Base-by-base conservation (phyloP, 2,329 filamentous ascomycete genomes). In the Cordyceps militaris region DNA sequence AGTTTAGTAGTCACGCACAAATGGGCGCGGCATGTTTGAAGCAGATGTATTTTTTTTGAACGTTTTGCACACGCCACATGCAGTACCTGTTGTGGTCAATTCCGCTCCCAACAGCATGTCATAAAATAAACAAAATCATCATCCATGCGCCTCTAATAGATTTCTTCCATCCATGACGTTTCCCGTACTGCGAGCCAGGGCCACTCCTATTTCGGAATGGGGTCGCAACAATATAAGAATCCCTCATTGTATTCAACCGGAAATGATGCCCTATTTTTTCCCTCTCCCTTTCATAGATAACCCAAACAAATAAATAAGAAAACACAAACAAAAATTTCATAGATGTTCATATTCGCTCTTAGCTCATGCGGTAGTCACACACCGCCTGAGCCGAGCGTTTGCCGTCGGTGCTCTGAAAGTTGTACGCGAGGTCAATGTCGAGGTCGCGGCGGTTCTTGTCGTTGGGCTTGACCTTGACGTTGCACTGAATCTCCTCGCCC, bases 391-490 rank as follows among this genome's bases (percentile, higher is more conserved):
- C 83, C 60, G 78, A 75, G 64, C 94, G 84, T 62, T 80, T 87
- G 32, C 76, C 73, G 70, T 97, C 92, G 26, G 84, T 75, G 3
- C 91, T 89, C 67, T 90, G 82, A 54, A 97, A 82, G 68, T 84
- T 80, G 77, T 97, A 97, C 47, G 85, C 79, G 68, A 99, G 83
- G 67, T 82, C 85, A 70, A 99, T 96, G 73, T 99, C 94, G 57
- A 99, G 81, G 72, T 99, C 94, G 64, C 94, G 87, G 72, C 88
- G 86, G 80, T 99, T 97, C 83, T 94, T 92, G 62, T 88, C 81
- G 71, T 96, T 99, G 55, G 94, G 94, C 74, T 86, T 88, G 77
- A 93, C 95, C 62, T 84, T 80, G 42, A 99, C 77, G 32, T 80
- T 78, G 67, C 90, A 89, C 60, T 78, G 75, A 60, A 99, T 80